Base-by-base conservation (phyloP, 2,329 filamentous ascomycete genomes). In the Arachnopeziza araneosa region DNA sequence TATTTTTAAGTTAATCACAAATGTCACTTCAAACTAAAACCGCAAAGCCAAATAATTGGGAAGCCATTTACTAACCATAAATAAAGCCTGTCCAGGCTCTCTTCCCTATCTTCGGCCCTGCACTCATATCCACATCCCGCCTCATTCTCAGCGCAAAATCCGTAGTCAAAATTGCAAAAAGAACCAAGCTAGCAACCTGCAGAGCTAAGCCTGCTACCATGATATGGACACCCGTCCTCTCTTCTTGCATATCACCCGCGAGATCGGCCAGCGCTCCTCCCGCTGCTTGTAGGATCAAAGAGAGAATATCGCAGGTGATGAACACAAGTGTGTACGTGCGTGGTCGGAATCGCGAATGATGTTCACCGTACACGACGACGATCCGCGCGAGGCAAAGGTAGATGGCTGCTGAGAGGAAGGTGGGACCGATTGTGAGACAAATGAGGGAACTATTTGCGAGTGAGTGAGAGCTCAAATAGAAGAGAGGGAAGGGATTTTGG, bases 351-450 rank as follows among this genome's bases (percentile, higher is more conserved):
- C 26, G 26, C 9, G 9, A 30, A 30, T 9, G 26, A 4, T 30
- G 5, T 30, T 30, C 26, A 5, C 26, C 26, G 26, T 30, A 30
- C 9, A 30, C 26, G 26, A 30, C 26, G n/a, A n/a, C n/a, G n/a
- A 80, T 79, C 24, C 75, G 71, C 2, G 76, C 69, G 48, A 87
- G 75, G 60, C 81, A 84, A 59, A 88, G 74, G 67, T 88, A 89
- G 56, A 88, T 78, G 1, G 78, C 81, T 0, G 83, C 84, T 14
- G 82, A 78, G 69, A 87, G 76, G 68, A 87, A 87, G 1, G 84
- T 84, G 0, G 86, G 85, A 0, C 76, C 85, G 58, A 87, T 79
- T 9, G 84, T 88, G 57, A 88, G 75, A 64, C 79, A 80, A 69
- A 81, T 77, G 36, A 85, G 82, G 63, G 61, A 61, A 19, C 51